Conservation (phyloP, 164 flowering plant genomes). For the Piper betle region DNA sequence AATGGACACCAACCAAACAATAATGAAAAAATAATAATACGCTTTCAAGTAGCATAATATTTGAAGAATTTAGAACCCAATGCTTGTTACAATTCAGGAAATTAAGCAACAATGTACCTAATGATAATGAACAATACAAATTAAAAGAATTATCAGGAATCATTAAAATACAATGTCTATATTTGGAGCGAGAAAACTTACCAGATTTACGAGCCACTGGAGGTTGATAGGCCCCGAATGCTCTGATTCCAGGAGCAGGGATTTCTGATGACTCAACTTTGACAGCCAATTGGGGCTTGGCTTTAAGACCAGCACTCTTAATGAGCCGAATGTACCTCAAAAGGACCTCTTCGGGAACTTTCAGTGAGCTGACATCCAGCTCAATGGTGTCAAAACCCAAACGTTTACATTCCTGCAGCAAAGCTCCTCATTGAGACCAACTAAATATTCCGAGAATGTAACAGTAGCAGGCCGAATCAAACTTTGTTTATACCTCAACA, state of each 20-base stretch:
- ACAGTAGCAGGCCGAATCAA: background rate
- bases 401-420: constrained; percentile 62
- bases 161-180: background rate
- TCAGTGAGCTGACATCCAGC: constrained; percentile 63
- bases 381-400: constrained; percentile 90
- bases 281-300: constrained; percentile 68
- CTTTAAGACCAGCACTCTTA: constrained; percentile 69
- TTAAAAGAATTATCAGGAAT: background rate
- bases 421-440: background rate
- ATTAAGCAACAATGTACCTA: no score
- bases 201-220: constrained; percentile 55
- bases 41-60: no score
- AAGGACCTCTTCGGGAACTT: constrained; percentile 74
- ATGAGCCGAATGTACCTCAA: constrained; percentile 71
- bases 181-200: constrained; percentile 9
- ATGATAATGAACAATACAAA: background rate
- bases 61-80: background rate
- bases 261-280: constrained; percentile 68
- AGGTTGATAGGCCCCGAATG: constrained; percentile 65
- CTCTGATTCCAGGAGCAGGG: constrained; percentile 47
- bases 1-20: no score
- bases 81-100: background rate
- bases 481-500: constrained; percentile 36
- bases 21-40: no score
- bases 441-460: no score